These are phyloP conservation scores for Ammopiptanthus mongolicus DNA, from an alignment of 306 rosid genomes.

Conservation along the genomic window DNA sequence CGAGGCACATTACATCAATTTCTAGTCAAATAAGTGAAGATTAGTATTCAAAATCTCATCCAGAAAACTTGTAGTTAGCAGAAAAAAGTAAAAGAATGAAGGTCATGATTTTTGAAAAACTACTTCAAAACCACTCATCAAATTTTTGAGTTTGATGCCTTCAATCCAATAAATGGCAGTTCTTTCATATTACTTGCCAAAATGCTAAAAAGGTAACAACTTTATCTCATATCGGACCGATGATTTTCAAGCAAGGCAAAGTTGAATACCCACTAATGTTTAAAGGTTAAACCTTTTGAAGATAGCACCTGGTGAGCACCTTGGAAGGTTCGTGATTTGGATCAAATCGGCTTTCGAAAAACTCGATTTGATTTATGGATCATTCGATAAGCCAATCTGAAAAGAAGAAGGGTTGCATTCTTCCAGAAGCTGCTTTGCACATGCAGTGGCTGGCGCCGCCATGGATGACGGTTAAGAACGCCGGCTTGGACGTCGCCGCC, in stretches of 20 bases:
- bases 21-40: neutral
- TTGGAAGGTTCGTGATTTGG: too few relatives aligned
- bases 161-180: neutral
- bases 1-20: neutral
- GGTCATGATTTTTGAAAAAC: neutral
- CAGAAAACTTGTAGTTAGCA: neutral
- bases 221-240: neutral
- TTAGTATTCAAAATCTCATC: neutral
- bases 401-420: too few relatives aligned
- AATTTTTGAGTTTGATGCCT: neutral
- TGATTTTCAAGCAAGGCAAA: too few relatives aligned
- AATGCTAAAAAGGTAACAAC: neutral
- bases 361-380: too few relatives aligned
- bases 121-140: neutral
- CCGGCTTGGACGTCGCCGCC: conserved; percentile 78
- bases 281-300: too few relatives aligned
- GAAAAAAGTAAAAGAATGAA: conserved; percentile 1
- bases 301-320: too few relatives aligned
- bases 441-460: conserved; percentile 56
- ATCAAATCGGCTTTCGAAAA: too few relatives aligned
- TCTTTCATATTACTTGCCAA: conserved; percentile 1
- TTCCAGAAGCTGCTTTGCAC: too few relatives aligned
- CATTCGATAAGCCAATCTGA: too few relatives aligned
- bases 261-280: too few relatives aligned
- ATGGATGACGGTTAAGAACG: conserved; percentile 18